These are phyloP conservation scores for Juncus effusus DNA, from an alignment of 176 grass and related monocot species.

Conservation along the genomic window DNA sequence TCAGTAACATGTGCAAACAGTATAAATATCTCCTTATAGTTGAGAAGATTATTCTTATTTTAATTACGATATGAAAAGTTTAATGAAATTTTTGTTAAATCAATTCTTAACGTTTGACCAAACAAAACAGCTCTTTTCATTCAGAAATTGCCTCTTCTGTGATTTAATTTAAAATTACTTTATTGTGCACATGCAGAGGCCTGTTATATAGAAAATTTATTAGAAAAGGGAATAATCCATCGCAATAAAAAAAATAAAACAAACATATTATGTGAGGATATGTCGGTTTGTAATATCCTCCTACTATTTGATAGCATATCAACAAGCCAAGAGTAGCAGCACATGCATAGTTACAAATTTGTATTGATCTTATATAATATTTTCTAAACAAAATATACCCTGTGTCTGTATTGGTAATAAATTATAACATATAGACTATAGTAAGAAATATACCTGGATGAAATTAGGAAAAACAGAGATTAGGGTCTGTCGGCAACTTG, in stretches of 20 bases:
- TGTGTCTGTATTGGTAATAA: too few relatives aligned
- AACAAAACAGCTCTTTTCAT: too few relatives aligned
- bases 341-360: constrained; percentile 14
- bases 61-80: too few relatives aligned
- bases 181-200: background rate
- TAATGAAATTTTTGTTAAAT: too few relatives aligned
- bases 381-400: too few relatives aligned
- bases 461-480: background rate
- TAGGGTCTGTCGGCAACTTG: background rate
- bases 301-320: background rate
- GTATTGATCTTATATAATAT: too few relatives aligned
- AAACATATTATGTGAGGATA: background rate
- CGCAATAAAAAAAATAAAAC: background rate
- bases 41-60: too few relatives aligned
- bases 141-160: background rate
- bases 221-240: background rate
- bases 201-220: background rate
- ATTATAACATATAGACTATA: too few relatives aligned
- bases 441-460: background rate
- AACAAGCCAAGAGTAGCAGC: background rate
- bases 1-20: too few relatives aligned
- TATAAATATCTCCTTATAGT: too few relatives aligned
- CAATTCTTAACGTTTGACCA: too few relatives aligned
- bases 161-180: background rate
- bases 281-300: constrained; percentile 1